Percentiles rank a stretch among this genome's conserved stretches.
These are phyloP conservation scores for Chlorociboria aeruginascens DNA, from an alignment of 495 filamentous ascomycete genomes.

Conservation along the genomic window DNA sequence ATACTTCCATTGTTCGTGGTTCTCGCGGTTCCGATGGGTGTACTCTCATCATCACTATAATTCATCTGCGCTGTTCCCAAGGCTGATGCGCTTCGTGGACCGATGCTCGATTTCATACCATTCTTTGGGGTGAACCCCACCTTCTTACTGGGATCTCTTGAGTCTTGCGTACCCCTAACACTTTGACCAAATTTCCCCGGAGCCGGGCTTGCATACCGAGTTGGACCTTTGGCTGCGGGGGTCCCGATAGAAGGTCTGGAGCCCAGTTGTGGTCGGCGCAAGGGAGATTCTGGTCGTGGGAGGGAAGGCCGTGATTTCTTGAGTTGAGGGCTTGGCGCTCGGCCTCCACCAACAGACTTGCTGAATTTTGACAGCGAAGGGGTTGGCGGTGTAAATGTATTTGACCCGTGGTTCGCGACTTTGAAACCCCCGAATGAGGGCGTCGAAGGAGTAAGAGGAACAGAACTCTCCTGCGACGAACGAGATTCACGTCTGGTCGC, in stretches of 20 bases:
- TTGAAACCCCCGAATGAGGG: slow-evolving; percentile 41
- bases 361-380: slow-evolving; percentile 61
- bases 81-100: slow-evolving; percentile 41
- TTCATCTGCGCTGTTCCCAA: slow-evolving; percentile 30
- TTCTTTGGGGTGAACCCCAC: slow-evolving; percentile 22
- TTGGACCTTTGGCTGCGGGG: slow-evolving; percentile 29
- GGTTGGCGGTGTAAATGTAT: slow-evolving; percentile 50
- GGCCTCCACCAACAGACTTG: slow-evolving; percentile 73
- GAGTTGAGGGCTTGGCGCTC: slow-evolving; percentile 55
- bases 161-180: slow-evolving; percentile 44
- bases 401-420: slow-evolving; percentile 34
- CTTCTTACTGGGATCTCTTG: slow-evolving; percentile 46
- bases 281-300: slow-evolving; percentile 74
- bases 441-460: slow-evolving; percentile 56
- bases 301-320: slow-evolving; percentile 67
- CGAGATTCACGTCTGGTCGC: slow-evolving; percentile 57
- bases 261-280: slow-evolving; percentile 41
- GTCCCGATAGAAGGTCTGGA: slow-evolving; percentile 41
- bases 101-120: slow-evolving; percentile 36
- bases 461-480: slow-evolving; percentile 42
- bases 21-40: slow-evolving; percentile 39
- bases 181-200: slow-evolving; percentile 54
- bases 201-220: slow-evolving; percentile 51
- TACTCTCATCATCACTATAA: slow-evolving; percentile 43
- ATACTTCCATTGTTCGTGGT: slow-evolving; percentile 38